Evolutionary conservation across 2,329 filamentous ascomycete genomes (phyloP).

Genomic region (Pleurostoma richardsiae): DNA sequence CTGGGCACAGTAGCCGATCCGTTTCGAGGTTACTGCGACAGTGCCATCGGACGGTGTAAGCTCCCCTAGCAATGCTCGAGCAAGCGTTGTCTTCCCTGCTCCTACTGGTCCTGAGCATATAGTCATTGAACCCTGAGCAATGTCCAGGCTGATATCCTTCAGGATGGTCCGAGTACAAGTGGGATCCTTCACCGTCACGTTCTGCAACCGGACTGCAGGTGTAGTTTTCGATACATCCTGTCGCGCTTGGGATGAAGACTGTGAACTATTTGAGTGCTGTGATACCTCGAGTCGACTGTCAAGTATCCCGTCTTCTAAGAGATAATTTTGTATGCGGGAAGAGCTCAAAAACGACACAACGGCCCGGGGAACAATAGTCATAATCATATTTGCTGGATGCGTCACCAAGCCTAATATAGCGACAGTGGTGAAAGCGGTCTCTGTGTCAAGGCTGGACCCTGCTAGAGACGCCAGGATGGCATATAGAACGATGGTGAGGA

Average conservation of each 20-base stretch:
- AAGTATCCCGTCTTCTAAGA: constrained; percentile 7
- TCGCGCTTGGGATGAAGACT: no score
- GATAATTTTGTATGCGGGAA: constrained; percentile 29
- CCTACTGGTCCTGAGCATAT: constrained; percentile 21
- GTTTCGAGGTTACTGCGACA: constrained; percentile 16
- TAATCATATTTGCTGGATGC: constrained; percentile 37
- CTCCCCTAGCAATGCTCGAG: constrained; percentile 22
- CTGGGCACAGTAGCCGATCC: constrained; percentile 29
- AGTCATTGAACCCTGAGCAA: constrained; percentile 14
- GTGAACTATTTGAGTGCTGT: no score
- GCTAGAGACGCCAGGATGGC: constrained; percentile 16
- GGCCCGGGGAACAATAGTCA: constrained; percentile 30
- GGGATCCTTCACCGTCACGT: no score
- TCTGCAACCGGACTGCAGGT: no score
- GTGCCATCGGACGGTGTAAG: constrained; percentile 13
- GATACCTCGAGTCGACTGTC: no score
- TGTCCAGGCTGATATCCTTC: constrained; percentile 13
- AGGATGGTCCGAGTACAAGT: constrained; percentile 8
- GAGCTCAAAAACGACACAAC: constrained; percentile 26
- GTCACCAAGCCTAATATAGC: constrained; percentile 32
- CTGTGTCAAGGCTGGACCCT: constrained; percentile 19
- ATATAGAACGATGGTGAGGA: constrained; percentile 28
- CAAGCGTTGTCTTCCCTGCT: constrained; percentile 21
- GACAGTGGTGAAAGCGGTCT: constrained; percentile 33
- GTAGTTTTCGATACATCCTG: no score